Percentiles rank a stretch among this genome's conserved stretches.
Conservation (phyloP, 2,329 filamentous ascomycete species). For the Claviceps sp. region DNA sequence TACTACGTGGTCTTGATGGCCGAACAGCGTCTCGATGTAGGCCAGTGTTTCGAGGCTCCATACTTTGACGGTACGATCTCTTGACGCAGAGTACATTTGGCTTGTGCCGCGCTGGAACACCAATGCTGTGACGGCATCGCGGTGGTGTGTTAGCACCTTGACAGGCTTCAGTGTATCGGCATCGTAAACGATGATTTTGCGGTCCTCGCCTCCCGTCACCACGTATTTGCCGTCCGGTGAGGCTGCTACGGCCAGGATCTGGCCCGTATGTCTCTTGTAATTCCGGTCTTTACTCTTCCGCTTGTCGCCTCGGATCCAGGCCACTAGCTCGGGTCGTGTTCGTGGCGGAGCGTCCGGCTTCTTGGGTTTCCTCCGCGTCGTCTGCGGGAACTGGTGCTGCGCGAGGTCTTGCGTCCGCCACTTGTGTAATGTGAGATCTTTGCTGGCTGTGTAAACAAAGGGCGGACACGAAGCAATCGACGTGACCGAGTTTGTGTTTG, state of each 20-base stretch:
- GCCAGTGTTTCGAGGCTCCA: constrained; percentile 88
- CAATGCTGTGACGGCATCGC: constrained; percentile 73
- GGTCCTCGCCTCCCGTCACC: constrained; percentile 78
- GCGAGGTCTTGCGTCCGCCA: constrained; percentile 68
- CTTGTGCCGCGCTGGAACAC: constrained; percentile 81
- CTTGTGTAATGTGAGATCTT: constrained; percentile 74
- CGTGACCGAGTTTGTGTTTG: constrained; percentile 66
- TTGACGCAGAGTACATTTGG: constrained; percentile 81
- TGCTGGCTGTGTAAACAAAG: constrained; percentile 78
- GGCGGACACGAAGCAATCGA: constrained; percentile 67
- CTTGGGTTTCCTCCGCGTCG: constrained; percentile 44
- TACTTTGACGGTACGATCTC: constrained; percentile 87
- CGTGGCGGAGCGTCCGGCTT: constrained; percentile 44
- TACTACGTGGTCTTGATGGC: constrained; percentile 83
- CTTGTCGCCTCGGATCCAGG: constrained; percentile 48
- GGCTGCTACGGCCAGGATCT: constrained; percentile 73
- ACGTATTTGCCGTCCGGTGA: constrained; percentile 84
- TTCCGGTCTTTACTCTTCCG: constrained; percentile 46
- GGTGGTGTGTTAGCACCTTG: constrained; percentile 80
- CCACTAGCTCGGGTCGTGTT: constrained; percentile 48
- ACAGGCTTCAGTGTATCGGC: constrained; percentile 64
- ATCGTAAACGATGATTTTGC: constrained; percentile 78
- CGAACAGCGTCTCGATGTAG: constrained; percentile 91
- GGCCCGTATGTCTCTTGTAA: constrained; percentile 65
- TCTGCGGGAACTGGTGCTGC: constrained; percentile 45